Percentiles rank a stretch among this genome's conserved stretches.
Conservation (phyloP, 1,139 yeast genomes). For the Protomyces pachydermus region DNA sequence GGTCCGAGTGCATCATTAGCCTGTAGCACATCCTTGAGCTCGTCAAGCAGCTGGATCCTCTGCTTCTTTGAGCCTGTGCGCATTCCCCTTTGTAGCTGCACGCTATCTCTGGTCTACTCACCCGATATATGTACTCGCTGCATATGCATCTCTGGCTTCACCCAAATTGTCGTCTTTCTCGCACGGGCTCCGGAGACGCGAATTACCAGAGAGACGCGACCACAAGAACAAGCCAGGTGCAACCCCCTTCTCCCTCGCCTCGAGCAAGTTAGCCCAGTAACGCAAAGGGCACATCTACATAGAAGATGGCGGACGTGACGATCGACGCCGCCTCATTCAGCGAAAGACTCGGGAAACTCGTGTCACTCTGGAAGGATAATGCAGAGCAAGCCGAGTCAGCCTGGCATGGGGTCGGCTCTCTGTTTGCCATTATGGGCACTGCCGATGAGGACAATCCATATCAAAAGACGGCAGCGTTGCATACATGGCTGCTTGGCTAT, state of each 20-base stretch:
- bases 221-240: too few species aligned
- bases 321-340: slow-evolving; percentile 17
- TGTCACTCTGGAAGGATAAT: slow-evolving; percentile 17
- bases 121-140: too few species aligned
- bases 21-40: not conserved
- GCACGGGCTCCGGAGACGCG: too few species aligned
- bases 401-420: slow-evolving; percentile 51
- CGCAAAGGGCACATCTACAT: not conserved
- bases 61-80: not conserved
- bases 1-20: not conserved
- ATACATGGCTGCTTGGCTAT: slow-evolving; percentile 89
- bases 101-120: not conserved
- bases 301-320: slow-evolving; percentile 19
- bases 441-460: slow-evolving; percentile 84
- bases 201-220: too few species aligned
- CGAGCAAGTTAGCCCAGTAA: not conserved
- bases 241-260: too few species aligned
- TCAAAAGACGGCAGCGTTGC: slow-evolving; percentile 80
- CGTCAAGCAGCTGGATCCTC: not conserved
- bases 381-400: slow-evolving; percentile 32
- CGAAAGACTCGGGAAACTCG: slow-evolving; percentile 12
- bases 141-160: too few species aligned
- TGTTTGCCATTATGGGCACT: slow-evolving; percentile 73
- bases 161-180: too few species aligned
- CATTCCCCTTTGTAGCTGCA: not conserved